phyloP scores from a whole-genome alignment of 805 yeast genomes.

The Kuraishia floccosa region DNA sequence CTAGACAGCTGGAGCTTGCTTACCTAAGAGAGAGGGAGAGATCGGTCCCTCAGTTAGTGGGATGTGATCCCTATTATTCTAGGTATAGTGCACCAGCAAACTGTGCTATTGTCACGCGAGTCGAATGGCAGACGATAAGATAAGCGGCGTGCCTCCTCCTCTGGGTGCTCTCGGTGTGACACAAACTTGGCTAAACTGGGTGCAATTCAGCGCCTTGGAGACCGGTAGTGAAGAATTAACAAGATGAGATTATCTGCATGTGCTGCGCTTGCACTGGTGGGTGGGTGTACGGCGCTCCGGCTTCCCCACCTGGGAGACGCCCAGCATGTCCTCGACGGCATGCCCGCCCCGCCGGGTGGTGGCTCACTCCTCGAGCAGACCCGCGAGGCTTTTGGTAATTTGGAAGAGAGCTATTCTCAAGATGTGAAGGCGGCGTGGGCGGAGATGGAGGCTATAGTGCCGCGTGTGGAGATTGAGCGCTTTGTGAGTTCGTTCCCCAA shows the following conservation, averaged over 20 bases:
- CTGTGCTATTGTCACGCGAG: no score
- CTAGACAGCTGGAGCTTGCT: background rate
- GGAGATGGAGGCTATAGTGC: background rate
- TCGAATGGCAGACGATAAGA: no score
- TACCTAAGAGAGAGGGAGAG: background rate
- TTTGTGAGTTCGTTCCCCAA: background rate
- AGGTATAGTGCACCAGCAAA: no score
- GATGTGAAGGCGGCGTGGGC: background rate
- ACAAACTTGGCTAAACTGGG: background rate
- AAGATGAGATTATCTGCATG: background rate
- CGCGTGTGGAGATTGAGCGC: background rate
- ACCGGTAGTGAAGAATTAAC: background rate
- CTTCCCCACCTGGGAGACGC: background rate
- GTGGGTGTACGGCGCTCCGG: no score
- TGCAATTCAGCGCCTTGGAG: background rate
- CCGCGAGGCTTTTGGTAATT: background rate
- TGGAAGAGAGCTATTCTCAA: background rate
- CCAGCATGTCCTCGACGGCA: background rate
- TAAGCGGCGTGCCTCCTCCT: no score
- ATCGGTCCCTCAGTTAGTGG: background rate
- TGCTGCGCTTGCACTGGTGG: background rate
- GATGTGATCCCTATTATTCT: background rate
- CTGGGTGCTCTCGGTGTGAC: no score
- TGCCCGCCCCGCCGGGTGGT: no score
- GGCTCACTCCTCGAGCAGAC: constrained; percentile 1